A percentile compares a stretch with the other conserved stretches of the same genome.
Evolutionary conservation across 805 yeast species (phyloP).

Genomic region (Tetrapisispora pingtungensis): DNA sequence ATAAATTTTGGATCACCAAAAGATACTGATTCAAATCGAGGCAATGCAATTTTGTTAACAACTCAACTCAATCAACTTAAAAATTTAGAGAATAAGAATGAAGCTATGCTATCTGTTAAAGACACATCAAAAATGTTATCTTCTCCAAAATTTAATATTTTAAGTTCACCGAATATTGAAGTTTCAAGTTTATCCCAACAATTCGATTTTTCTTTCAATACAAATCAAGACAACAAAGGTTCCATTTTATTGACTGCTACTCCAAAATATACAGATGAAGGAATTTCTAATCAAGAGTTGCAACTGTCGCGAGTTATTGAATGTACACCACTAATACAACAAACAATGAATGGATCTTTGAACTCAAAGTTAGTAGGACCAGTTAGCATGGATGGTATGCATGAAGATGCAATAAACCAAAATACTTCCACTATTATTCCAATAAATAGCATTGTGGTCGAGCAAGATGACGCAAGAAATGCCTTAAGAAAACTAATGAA

Average conservation of each 20-base stretch:
- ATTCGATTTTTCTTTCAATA: slow-evolving; percentile 1
- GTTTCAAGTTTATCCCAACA: slow-evolving; percentile 3
- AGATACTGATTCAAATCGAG: slow-evolving; percentile 9
- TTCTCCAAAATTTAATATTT: background rate
- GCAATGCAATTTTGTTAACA: background rate
- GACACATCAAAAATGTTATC: background rate
- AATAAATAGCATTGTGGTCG: background rate
- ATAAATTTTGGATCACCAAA: slow-evolving; percentile 21
- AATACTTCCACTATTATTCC: background rate
- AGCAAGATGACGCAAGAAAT: slow-evolving; percentile 24
- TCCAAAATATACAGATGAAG: slow-evolving; percentile 5
- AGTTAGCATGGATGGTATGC: background rate
- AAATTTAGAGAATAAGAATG: background rate
- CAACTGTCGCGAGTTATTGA: slow-evolving; percentile 15
- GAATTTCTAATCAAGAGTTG: slow-evolving; percentile 3
- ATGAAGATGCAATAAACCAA: slow-evolving; percentile 2
- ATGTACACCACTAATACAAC: slow-evolving; percentile 27
- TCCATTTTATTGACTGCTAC: slow-evolving; percentile 5
- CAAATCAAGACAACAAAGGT: background rate
- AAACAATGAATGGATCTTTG: slow-evolving; percentile 26
- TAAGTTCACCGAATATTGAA: slow-evolving; percentile 1
- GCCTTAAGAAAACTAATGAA: slow-evolving; percentile 24
- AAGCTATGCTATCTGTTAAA: background rate
- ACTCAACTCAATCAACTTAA: background rate
- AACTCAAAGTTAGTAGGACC: slow-evolving; percentile 13